Evolutionary conservation across 2,329 filamentous ascomycete species (phyloP), one percentile per base, ranked within the genome.

Genomic region (Cryphonectria japonica): DNA sequence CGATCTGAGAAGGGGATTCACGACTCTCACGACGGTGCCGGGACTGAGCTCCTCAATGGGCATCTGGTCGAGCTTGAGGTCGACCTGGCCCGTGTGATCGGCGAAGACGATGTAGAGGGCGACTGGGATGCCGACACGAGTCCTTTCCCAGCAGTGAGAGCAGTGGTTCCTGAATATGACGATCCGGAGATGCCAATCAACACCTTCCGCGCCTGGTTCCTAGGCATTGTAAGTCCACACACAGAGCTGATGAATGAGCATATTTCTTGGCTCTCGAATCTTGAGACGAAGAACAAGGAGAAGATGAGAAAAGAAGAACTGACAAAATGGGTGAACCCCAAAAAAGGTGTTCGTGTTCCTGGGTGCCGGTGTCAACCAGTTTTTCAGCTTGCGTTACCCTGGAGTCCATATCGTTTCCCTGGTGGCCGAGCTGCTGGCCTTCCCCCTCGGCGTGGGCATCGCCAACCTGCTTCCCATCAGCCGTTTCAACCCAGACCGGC

Each of bases 361-460:
- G n/a, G 83, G 83, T 7, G 80, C 83, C 8, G 83, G 82, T 5
- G 81, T 85, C 65, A 84, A 84, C 71, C 82, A 83, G 68, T 84
- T 85, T 75, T 85, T 85, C 77, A 80, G 79, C 5, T 78, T 85
- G 52, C 79, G 83, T n/a, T 84, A 84, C 70, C 83, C 83, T 0
- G 80, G 80, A 7, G 81, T 85, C 5, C 80, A 80, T 67, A 85
- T 85, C 63, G 82, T 83, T 7, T 81, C 82, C 0, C 78, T 84
- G 22, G 83, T 85, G 0, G 83, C 83, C 0, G 82, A 85, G 74
- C 75, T 85, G 37, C 73, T 85, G 22, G 83, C 82, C 16, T 84
- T 79, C 67, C 83, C 83, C 1, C 74, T 83, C 14, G 83, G 83
- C 4, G 78, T 83, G 32, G 75, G 76, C 9, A 74, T 84, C 6